Conservation (phyloP, 148 eudicot genomes). For the Rhododendron griersonianum region DNA sequence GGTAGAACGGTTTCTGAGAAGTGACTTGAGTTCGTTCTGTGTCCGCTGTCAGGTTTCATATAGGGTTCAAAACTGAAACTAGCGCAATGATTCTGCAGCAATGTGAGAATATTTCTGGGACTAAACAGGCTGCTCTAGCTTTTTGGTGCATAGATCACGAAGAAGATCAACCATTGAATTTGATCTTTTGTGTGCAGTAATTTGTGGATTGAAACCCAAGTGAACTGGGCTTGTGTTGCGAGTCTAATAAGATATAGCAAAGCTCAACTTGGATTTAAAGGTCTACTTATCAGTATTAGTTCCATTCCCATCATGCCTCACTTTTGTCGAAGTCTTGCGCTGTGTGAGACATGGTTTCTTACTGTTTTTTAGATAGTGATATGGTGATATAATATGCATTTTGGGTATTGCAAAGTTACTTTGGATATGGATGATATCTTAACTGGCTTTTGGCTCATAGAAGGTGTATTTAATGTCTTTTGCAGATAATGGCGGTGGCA, state of each 20-base stretch:
- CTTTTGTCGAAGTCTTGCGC: neutral
- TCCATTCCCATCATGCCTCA: neutral
- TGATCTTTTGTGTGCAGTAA: neutral
- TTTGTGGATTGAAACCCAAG: neutral
- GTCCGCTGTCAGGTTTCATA: neutral
- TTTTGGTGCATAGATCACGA: neutral
- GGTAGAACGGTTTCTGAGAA: neutral
- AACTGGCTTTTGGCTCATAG: neutral
- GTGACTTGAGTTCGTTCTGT: neutral
- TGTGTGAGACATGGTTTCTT: neutral
- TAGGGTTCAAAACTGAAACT: neutral
- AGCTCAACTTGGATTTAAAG: neutral
- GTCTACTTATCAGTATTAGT: neutral
- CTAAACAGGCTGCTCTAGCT: neutral
- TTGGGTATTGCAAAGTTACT: neutral
- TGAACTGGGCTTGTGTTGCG: neutral
- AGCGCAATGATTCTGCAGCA: neutral
- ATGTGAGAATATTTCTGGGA: neutral
- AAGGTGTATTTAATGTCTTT: neutral
- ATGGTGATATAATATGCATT: neutral
- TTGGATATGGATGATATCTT: neutral
- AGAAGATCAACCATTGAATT: neutral
- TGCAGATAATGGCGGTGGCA: conserved; percentile 96
- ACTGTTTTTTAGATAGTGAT: neutral
- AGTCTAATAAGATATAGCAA: neutral